Evolutionary conservation across 2,329 filamentous ascomycete species (phyloP).

Genomic region (Lojkania enalia): DNA sequence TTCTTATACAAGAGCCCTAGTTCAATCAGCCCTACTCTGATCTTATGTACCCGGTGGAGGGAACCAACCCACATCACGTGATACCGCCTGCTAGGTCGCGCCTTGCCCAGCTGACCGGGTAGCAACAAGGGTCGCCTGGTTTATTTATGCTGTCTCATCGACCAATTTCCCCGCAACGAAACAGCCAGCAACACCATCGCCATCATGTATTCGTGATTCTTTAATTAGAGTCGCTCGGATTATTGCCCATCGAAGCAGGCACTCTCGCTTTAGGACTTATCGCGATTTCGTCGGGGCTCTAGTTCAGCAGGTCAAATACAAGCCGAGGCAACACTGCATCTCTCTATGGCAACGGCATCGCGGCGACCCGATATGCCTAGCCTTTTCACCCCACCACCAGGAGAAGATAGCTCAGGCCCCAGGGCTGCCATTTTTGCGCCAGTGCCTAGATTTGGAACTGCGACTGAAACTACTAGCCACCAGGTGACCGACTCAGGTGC

Average conservation of each 20-base stretch:
- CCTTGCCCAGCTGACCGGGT: too few relatives aligned
- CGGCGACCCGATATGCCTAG: slow-evolving; percentile 34
- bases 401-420: slow-evolving; percentile 19
- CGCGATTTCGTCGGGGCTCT: too few relatives aligned
- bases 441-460: slow-evolving; percentile 26
- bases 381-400: slow-evolving; percentile 25
- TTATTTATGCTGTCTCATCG: slow-evolving; percentile 1
- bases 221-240: too few relatives aligned
- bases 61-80: too few relatives aligned
- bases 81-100: too few relatives aligned
- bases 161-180: slow-evolving; percentile 13
- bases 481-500: slow-evolving; percentile 34
- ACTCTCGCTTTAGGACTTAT: too few relatives aligned
- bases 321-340: slow-evolving; percentile 22
- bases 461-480: slow-evolving; percentile 28
- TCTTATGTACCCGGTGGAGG: too few relatives aligned
- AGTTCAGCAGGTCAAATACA: too few relatives aligned
- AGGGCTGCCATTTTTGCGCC: slow-evolving; percentile 25
- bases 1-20: too few relatives aligned
- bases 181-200: slow-evolving; percentile 10
- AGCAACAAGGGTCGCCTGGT: neutral
- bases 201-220: slow-evolving; percentile 25
- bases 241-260: neutral
- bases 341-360: slow-evolving; percentile 27
- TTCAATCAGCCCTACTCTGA: too few relatives aligned